Conservation (phyloP, 2,329 filamentous ascomycete species). For the Alternaria dauci region DNA sequence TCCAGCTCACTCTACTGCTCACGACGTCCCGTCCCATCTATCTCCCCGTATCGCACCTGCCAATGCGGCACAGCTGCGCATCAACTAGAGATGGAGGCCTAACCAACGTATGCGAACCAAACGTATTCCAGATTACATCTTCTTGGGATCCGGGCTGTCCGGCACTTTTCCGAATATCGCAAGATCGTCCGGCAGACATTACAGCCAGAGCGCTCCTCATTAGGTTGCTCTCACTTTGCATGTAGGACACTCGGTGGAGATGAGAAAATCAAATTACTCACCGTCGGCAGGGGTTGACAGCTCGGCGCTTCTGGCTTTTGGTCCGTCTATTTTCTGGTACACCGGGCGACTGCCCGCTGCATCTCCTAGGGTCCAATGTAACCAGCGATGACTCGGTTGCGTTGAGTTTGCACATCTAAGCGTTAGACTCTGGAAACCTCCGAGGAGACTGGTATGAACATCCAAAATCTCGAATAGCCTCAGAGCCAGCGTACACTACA, state of each 20-base stretch:
- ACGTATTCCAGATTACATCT: neutral
- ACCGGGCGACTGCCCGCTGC: slow-evolving; percentile 4
- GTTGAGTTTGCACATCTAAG: neutral
- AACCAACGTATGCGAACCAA: neutral
- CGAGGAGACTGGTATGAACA: neutral
- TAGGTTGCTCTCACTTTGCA: neutral
- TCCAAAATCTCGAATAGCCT: neutral
- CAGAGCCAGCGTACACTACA: neutral
- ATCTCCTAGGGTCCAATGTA: slow-evolving; percentile 5
- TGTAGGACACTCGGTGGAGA: neutral
- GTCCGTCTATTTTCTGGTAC: neutral
- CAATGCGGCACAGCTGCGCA: neutral
- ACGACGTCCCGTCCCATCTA: neutral
- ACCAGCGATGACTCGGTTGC: slow-evolving; percentile 5
- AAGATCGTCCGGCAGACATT: neutral
- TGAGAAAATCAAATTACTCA: neutral
- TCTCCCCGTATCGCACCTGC: neutral
- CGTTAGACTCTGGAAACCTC: neutral
- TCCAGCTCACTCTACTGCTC: neutral
- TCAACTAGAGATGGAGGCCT: neutral
- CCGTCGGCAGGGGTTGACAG: neutral
- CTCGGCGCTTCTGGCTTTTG: neutral
- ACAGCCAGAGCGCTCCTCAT: neutral
- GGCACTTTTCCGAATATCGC: neutral
- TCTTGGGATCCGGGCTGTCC: neutral